Evolutionary conservation across 352 stramenopile species (phyloP).

Genomic region (Phytophthora capsici): DNA sequence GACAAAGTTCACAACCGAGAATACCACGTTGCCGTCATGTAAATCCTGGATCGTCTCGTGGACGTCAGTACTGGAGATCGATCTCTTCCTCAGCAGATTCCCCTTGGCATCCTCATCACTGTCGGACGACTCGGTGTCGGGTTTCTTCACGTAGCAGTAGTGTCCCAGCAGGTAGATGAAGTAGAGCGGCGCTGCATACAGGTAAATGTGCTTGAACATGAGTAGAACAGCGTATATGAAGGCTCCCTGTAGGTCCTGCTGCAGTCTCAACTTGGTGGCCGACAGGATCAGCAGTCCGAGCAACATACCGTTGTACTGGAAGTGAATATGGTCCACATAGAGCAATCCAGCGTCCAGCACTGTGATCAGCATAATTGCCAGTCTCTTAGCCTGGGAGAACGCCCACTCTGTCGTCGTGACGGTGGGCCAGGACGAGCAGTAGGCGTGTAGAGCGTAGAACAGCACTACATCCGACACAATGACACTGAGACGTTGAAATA

Average conservation of each 20-base stretch:
- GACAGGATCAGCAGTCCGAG: constrained; percentile 95
- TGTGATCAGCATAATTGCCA: constrained; percentile 87
- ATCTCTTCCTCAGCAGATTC: constrained; percentile 55
- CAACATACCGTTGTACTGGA: constrained; percentile 99
- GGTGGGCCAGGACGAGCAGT: constrained; percentile 83
- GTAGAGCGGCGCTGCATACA: constrained; percentile 95
- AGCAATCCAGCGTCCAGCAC: constrained; percentile 94
- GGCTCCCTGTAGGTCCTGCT: constrained; percentile 88
- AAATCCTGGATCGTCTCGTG: constrained; percentile 73
- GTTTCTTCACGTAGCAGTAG: constrained; percentile 85
- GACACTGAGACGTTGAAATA: constrained; percentile 95
- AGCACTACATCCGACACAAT: constrained; percentile 91
- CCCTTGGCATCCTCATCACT: constrained; percentile 21
- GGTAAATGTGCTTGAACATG: constrained; percentile 98
- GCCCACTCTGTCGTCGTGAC: constrained; percentile 74
- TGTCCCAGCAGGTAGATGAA: constrained; percentile 95
- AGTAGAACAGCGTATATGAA: constrained; percentile 93
- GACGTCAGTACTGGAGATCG: constrained; percentile 74
- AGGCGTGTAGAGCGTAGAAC: constrained; percentile 81
- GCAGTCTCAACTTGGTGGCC: constrained; percentile 77
- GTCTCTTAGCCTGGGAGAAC: constrained; percentile 64
- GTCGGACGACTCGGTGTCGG: constrained; percentile 18
- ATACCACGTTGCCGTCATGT: constrained; percentile 59
- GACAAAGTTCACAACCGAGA: constrained; percentile 79
- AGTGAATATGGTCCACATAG: constrained; percentile 98